Base-by-base conservation (phyloP, 192 early-diverging fungal genomes). In the Gamsiella multidivaricata region DNA sequence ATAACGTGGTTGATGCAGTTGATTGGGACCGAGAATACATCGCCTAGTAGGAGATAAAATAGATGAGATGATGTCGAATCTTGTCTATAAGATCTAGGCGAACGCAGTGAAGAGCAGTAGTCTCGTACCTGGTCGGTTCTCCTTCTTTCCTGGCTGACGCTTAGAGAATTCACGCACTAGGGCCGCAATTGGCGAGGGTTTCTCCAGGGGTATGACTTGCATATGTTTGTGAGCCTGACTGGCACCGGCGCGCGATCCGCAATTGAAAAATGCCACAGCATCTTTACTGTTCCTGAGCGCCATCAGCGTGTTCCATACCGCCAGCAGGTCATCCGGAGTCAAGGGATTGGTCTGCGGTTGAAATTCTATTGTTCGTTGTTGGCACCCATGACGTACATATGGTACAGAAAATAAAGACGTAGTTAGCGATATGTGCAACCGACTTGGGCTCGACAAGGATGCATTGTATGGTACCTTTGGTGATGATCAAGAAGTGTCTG, bases 141-240 rank as follows among this genome's bases (percentile, higher is more conserved):
- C 58, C 43, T 55, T 65, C 42, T 66, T 81, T 69, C 86, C 84
- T 42, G 70, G 73, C 25, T 71, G 72, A 45, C 65, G 75, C 58
- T 81, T 63, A 7, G 78, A 47, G 22, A 60, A 58, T 4, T 69
- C 62, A 15, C 84, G 68, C 33, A 83, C 80, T 6, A 80, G 43
- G n/a, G 46, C 25, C 10, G 70, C 41, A 22, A 88, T 85, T 17
- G 87, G 87, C 18, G 84, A 69, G 7, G 72, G 69, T 2, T 11
- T n/a, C 11, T 66, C 50, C 15, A 83, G 54, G 14, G 87, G 85
- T 31, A 89, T 58, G 22, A 89, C 32, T 54, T 89, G 88, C n/a
- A 89, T 41, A 41, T 89, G 88, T 50, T 88, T 88, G 61, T 89
- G 88, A 31, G 65, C 68, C 54, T 89, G 88, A 46, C 85, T 87